Evolutionary conservation across 495 filamentous ascomycete species (phyloP).

Genomic region (Penicillium coffeae): DNA sequence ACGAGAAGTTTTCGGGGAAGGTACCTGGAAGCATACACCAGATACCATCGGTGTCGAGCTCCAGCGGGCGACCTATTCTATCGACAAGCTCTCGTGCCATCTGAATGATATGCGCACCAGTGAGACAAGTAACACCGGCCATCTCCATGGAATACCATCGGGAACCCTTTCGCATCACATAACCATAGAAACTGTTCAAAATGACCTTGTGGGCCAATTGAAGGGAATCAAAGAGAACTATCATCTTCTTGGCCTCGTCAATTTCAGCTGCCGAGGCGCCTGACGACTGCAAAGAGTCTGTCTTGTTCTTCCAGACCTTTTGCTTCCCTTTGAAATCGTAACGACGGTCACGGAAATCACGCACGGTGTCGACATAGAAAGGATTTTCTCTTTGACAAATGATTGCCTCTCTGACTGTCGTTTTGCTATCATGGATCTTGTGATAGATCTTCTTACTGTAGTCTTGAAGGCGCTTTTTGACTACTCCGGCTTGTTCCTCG

Average conservation of each 20-base stretch:
- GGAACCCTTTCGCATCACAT: slow-evolving; percentile 98
- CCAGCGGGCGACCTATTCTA: slow-evolving; percentile 85
- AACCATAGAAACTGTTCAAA: slow-evolving; percentile 98
- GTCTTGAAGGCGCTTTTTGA: slow-evolving; percentile 83
- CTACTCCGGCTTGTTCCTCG: slow-evolving; percentile 77
- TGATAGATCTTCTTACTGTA: slow-evolving; percentile 99
- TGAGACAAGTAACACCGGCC: slow-evolving; percentile 97
- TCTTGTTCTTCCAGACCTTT: slow-evolving; percentile 97
- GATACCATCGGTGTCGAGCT: slow-evolving; percentile 99
- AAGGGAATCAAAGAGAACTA: slow-evolving; percentile 89
- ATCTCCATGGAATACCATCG: slow-evolving; percentile 99
- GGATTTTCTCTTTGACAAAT: slow-evolving; percentile 98
- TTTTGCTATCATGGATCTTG: slow-evolving; percentile 95
- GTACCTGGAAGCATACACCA: slow-evolving; percentile 99
- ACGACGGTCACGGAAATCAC: slow-evolving; percentile 88
- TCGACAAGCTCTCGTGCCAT: slow-evolving; percentile 94
- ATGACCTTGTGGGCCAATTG: slow-evolving; percentile 99
- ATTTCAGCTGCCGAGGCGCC: slow-evolving; percentile 75
- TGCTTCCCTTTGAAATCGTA: slow-evolving; percentile 98
- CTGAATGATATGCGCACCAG: slow-evolving; percentile 95
- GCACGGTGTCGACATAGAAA: slow-evolving; percentile 97
- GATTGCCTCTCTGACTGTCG: slow-evolving; percentile 90
- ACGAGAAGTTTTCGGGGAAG: slow-evolving; percentile 95
- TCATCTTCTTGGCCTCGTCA: slow-evolving; percentile 98
- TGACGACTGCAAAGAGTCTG: slow-evolving; percentile 74